Conservation (phyloP, 176 grass and related monocot species). For the Paspalum vaginatum region DNA sequence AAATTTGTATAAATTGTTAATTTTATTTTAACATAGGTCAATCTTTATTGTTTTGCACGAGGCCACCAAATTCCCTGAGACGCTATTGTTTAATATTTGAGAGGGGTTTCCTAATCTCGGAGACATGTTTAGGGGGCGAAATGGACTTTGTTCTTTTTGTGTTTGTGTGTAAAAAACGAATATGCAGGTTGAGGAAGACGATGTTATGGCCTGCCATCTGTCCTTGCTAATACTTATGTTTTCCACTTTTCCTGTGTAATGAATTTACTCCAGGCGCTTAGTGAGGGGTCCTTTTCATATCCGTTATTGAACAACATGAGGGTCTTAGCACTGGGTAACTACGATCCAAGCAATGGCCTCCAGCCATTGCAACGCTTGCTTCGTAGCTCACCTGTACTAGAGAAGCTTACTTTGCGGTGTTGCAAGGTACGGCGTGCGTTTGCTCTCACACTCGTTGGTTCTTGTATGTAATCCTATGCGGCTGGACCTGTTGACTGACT, state of each 20-base stretch:
- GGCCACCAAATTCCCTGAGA: no score
- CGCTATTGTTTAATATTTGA: no score
- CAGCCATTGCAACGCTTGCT: neutral
- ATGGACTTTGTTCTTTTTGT: no score
- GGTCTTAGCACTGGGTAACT: neutral
- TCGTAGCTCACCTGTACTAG: neutral
- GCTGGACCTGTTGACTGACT: neutral
- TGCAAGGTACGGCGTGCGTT: neutral
- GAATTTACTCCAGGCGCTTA: neutral
- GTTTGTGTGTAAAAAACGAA: neutral
- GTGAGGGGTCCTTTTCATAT: neutral
- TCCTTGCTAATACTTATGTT: neutral
- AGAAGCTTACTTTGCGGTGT: neutral
- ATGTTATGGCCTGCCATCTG: neutral
- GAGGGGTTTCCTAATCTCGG: no score
- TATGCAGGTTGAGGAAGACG: neutral
- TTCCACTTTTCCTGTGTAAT: neutral
- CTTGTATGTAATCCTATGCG: no score
- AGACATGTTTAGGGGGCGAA: no score
- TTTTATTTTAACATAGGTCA: no score
- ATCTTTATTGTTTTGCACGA: no score
- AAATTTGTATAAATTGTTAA: no score
- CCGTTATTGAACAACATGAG: neutral
- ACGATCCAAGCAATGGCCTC: neutral
- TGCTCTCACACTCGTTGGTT: no score